A percentile compares a stretch with the other conserved stretches of the same genome.
These are phyloP conservation scores for Daldinia eschscholtzii DNA, from an alignment of 2,329 filamentous ascomycete genomes.

Conservation along the genomic window DNA sequence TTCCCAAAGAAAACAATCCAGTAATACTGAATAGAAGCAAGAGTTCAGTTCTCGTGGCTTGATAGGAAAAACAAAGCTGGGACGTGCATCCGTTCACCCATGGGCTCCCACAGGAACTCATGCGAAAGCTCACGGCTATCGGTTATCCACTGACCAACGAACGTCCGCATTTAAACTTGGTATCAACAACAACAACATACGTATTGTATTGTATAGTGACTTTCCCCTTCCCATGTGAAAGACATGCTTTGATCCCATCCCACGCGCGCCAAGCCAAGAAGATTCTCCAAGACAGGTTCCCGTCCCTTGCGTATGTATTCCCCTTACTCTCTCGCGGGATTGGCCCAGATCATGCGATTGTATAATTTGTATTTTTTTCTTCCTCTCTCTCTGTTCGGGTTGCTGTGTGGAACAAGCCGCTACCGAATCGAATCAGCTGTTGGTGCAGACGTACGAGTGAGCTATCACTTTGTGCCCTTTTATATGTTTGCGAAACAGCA, in stretches of 20 bases:
- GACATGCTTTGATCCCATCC: background rate
- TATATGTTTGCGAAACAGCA: constrained; percentile 10
- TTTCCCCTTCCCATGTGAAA: background rate
- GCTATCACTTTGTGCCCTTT: constrained; percentile 27
- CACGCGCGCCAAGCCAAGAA: background rate
- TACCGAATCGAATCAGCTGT: constrained; percentile 22
- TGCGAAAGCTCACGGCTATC: background rate
- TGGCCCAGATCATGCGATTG: constrained; percentile 31
- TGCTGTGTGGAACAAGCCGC: constrained; percentile 18
- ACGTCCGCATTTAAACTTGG: background rate
- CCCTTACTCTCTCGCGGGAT: constrained; percentile 4
- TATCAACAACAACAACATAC: too few species aligned
- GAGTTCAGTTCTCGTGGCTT: background rate
- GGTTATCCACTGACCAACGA: constrained; percentile 8
- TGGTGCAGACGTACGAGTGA: constrained; percentile 21
- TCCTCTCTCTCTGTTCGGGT: background rate
- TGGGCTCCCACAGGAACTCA: background rate
- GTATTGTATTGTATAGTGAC: too few species aligned
- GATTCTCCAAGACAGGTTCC: background rate
- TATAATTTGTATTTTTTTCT: background rate
- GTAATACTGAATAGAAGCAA: background rate
- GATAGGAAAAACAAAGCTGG: constrained; percentile 1
- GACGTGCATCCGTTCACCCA: constrained; percentile 4
- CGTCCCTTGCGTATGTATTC: constrained; percentile 2
- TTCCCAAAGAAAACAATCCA: background rate